Evolutionary conservation across 2,329 filamentous ascomycete genomes (phyloP).

Genomic region (Blastomyces parvus): DNA sequence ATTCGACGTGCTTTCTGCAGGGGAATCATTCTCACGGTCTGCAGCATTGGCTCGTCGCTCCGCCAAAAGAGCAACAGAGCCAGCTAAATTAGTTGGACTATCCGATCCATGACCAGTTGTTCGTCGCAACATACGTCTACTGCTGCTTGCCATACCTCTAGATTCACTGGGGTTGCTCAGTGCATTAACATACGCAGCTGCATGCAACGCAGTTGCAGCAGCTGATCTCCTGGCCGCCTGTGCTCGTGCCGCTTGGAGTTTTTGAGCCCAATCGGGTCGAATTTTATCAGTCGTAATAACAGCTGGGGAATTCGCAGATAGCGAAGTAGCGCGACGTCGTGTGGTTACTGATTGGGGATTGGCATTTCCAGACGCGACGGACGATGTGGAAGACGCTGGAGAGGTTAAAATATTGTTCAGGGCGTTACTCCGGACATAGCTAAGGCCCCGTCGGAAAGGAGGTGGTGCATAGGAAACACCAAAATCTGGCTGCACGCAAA

Average conservation of each 20-base stretch:
- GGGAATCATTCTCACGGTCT: slow-evolving; percentile 28
- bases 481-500: slow-evolving; percentile 90
- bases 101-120: slow-evolving; percentile 29
- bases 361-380: slow-evolving; percentile 52
- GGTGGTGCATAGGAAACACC: slow-evolving; percentile 91
- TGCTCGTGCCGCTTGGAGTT: slow-evolving; percentile 72
- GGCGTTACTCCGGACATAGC: slow-evolving; percentile 51
- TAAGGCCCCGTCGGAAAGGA: slow-evolving; percentile 73
- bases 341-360: slow-evolving; percentile 30
- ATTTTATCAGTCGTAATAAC: slow-evolving; percentile 91
- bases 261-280: slow-evolving; percentile 88
- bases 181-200: slow-evolving; percentile 67
- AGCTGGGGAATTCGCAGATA: slow-evolving; percentile 73
- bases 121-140: slow-evolving; percentile 45
- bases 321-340: slow-evolving; percentile 53
- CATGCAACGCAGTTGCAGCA: slow-evolving; percentile 87
- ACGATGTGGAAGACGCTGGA: slow-evolving; percentile 80
- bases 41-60: slow-evolving; percentile 30
- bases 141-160: slow-evolving; percentile 49
- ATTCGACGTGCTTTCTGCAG: slow-evolving; percentile 27
- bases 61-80: slow-evolving; percentile 40
- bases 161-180: slow-evolving; percentile 53
- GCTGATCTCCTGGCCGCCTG: slow-evolving; percentile 80
- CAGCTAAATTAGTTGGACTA: slow-evolving; percentile 32
- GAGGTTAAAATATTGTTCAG: slow-evolving; percentile 47